Evolutionary conservation across 2,329 filamentous ascomycete genomes (phyloP), one percentile per base, ranked within the genome.

Genomic region (Ophiostoma sp.): DNA sequence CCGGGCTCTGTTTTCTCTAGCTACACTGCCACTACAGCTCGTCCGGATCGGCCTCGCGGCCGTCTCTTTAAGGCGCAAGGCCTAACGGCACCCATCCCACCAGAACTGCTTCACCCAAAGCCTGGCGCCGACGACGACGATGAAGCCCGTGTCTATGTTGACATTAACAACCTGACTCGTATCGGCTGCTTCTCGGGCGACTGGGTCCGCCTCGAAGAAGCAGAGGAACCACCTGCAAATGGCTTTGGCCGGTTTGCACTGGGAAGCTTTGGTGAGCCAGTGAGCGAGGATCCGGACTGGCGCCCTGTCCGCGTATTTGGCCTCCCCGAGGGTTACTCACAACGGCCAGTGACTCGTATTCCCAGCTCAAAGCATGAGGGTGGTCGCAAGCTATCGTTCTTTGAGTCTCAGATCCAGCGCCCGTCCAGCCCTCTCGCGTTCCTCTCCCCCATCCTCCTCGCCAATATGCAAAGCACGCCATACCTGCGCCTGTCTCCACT

Each of bases 111-210:
- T 1, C 90, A 98, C 74, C 95, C 95, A 0, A 94, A 91, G 74
- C 94, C 95, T 2, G 81, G 81, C 1, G 79, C 84, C 0, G 86
- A 88, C 35, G 93, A 97, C 72, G 95, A 99, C 72, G 93, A 97
- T 74, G 90, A 96, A 75, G 89, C 92, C 1, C 89, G 95, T 67
- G 86, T 98, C 1, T 99, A 94, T 76, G 94, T 99, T 5, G 93
- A 97, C 75, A 90, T 96, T 8, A 89, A 87, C 71, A 92, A 92
- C 1, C 80, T 99, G 27, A 90, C 92, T 17, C 93, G 94, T 75
- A 90, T 99, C 69, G 94, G 94, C 20, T 98, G 94, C 79, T 99
- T 99, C 77, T 98, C 94, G 0, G 95, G 95, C 39, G 95, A 99
- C 77, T 99, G 95, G 95, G 93, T 97, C 13, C 89, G 90, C 31